These are phyloP conservation scores for Dioscorea dumetorum DNA, from an alignment of 106 monocot genomes.

Conservation along the genomic window DNA sequence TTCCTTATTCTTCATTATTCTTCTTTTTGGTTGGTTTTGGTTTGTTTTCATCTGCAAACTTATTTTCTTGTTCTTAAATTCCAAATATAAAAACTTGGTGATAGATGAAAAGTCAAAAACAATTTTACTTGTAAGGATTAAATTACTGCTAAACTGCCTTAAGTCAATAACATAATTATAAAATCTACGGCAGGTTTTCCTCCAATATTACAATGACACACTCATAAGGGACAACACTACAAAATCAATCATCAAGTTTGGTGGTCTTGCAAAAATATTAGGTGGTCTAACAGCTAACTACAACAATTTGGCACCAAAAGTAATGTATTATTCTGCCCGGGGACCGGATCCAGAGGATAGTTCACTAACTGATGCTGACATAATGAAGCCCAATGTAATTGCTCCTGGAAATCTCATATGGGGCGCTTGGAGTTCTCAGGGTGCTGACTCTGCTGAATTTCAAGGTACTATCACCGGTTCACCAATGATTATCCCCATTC, in stretches of 20 bases:
- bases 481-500: too few relatives aligned
- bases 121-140: too few relatives aligned
- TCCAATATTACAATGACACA: conserved; percentile 78
- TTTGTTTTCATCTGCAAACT: background rate
- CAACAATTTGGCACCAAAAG: conserved; percentile 80
- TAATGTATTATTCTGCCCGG: conserved; percentile 93
- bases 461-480: conserved; percentile 36
- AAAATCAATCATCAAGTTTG: conserved; percentile 43
- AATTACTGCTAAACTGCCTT: too few relatives aligned
- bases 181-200: conserved; percentile 40
- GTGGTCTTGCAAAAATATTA: conserved; percentile 66
- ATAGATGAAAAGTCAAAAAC: too few relatives aligned
- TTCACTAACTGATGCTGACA: conserved; percentile 76
- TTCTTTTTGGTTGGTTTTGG: background rate
- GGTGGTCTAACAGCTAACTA: conserved; percentile 83
- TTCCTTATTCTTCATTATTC: too few relatives aligned
- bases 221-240: conserved; percentile 57
- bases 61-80: too few relatives aligned
- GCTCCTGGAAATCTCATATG: conserved; percentile 94
- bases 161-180: too few relatives aligned
- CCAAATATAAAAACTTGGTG: too few relatives aligned
- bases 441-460: conserved; percentile 74
- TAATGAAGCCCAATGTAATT: conserved; percentile 94
- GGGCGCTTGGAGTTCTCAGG: conserved; percentile 95
- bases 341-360: conserved; percentile 95